Percentiles rank a stretch among this genome's conserved stretches.
These are phyloP conservation scores for Wilhelminamyces savonicus DNA, from an alignment of 805 yeast genomes.

Conservation along the genomic window DNA sequence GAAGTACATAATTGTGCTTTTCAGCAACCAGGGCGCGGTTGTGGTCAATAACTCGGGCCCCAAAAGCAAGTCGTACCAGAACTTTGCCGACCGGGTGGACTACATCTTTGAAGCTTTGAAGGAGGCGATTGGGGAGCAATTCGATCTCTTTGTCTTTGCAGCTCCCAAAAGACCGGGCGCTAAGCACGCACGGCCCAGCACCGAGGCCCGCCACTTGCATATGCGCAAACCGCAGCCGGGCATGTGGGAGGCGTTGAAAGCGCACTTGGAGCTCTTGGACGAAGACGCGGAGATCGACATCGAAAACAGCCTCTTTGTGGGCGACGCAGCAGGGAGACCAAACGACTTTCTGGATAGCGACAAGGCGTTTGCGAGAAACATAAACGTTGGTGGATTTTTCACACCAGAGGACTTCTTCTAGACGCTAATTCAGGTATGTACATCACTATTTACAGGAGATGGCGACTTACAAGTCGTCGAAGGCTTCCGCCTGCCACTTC, in stretches of 20 bases:
- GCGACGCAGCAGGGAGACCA: constrained; percentile 91
- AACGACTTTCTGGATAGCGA: constrained; percentile 81
- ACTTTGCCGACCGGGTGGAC: constrained; percentile 38
- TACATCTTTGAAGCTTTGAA: constrained; percentile 25
- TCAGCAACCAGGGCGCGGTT: constrained; percentile 82
- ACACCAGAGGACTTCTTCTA: constrained; percentile 70
- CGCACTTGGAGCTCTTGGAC: constrained; percentile 26
- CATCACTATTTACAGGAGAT: too few species aligned
- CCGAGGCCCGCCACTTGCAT: constrained; percentile 23
- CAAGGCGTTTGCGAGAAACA: constrained; percentile 50
- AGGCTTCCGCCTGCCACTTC: too few species aligned
- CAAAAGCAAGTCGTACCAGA: constrained; percentile 27
- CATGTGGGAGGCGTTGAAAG: constrained; percentile 57
- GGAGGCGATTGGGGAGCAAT: constrained; percentile 14
- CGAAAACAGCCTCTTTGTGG: constrained; percentile 60
- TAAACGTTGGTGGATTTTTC: constrained; percentile 42
- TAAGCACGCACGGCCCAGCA: constrained; percentile 11
- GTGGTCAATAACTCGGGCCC: constrained; percentile 25
- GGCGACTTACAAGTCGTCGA: too few species aligned
- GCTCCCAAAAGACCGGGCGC: constrained; percentile 50
- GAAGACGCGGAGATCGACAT: constrained; percentile 27
- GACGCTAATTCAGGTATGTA: too few species aligned
- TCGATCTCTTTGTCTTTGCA: constrained; percentile 44
- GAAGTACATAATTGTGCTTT: constrained; percentile 50
- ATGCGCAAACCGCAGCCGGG: constrained; percentile 76